A percentile compares a stretch with the other conserved stretches of the same genome.
These are phyloP conservation scores for Amniculicola lignicola DNA, from an alignment of 495 filamentous ascomycete species.

Conservation along the genomic window DNA sequence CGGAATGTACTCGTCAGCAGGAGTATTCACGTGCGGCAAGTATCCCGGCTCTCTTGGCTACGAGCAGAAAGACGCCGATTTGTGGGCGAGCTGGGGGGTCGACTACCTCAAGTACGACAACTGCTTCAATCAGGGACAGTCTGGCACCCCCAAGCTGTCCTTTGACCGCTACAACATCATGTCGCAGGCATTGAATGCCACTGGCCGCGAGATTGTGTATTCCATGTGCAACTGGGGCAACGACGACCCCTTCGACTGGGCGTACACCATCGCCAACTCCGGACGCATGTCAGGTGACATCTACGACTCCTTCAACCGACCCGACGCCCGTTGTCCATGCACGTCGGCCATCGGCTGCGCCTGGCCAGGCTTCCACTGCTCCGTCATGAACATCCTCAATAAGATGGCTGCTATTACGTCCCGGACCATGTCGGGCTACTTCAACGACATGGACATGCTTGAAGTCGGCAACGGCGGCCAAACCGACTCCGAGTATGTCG, in stretches of 20 bases:
- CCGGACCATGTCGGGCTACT: slow-evolving; percentile 31
- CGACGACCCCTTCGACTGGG: slow-evolving; percentile 51
- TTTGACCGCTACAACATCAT: slow-evolving; percentile 56
- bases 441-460: slow-evolving; percentile 42
- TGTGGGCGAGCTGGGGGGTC: slow-evolving; percentile 60
- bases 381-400: slow-evolving; percentile 44
- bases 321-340: slow-evolving; percentile 38
- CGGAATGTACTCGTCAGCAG: slow-evolving; percentile 60
- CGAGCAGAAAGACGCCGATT: slow-evolving; percentile 59
- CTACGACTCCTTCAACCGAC: slow-evolving; percentile 42
- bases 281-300: slow-evolving; percentile 58
- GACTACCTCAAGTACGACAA: slow-evolving; percentile 69
- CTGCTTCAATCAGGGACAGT: slow-evolving; percentile 58
- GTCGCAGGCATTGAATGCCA: slow-evolving; percentile 57
- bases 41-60: slow-evolving; percentile 61
- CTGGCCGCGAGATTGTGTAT: slow-evolving; percentile 58
- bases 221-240: slow-evolving; percentile 64
- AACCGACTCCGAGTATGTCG: slow-evolving; percentile 35
- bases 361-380: slow-evolving; percentile 55
- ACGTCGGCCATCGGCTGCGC: slow-evolving; percentile 45
- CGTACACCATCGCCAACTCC: slow-evolving; percentile 54
- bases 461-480: slow-evolving; percentile 38
- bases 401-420: slow-evolving; percentile 33
- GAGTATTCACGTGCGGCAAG: slow-evolving; percentile 46
- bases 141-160: slow-evolving; percentile 48